Evolutionary conservation across 768 basidiomycete species (phyloP).

Genomic region (Trametes sanguinea): DNA sequence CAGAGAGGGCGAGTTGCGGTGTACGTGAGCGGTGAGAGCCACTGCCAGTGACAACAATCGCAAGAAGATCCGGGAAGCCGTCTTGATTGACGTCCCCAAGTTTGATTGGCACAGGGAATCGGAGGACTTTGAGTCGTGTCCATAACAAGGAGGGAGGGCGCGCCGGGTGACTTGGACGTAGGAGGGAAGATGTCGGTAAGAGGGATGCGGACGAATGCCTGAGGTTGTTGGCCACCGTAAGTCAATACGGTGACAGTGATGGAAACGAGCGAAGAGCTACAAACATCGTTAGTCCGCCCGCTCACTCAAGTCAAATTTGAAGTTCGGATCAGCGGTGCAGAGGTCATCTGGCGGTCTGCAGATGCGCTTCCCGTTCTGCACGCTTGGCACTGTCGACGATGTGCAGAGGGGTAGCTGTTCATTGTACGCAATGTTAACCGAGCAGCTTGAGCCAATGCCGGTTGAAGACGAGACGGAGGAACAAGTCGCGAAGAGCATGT

Average conservation of each 20-base stretch:
- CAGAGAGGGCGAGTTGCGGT: constrained; percentile 65
- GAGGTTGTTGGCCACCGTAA: not conserved
- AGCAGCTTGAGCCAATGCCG: constrained; percentile 76
- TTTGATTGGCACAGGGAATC: constrained; percentile 77
- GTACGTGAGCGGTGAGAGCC: constrained; percentile 41
- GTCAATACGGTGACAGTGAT: not conserved
- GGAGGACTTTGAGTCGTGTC: constrained; percentile 67
- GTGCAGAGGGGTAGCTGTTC: constrained; percentile 83
- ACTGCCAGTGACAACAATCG: constrained; percentile 52
- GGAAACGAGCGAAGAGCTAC: constrained; percentile 22
- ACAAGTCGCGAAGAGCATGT: constrained; percentile 91
- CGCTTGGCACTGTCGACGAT: constrained; percentile 49
- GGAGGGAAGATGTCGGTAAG: constrained; percentile 59
- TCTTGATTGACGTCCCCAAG: constrained; percentile 91
- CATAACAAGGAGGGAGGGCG: constrained; percentile 63
- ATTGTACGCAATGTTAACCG: constrained; percentile 92
- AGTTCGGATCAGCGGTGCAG: constrained; percentile 78
- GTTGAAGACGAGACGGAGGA: constrained; percentile 61
- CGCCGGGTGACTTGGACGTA: constrained; percentile 26
- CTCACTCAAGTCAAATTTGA: constrained; percentile 69
- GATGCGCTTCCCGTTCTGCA: constrained; percentile 50
- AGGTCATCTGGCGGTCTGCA: constrained; percentile 82
- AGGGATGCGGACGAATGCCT: constrained; percentile 72
- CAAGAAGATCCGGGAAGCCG: constrained; percentile 88
- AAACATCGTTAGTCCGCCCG: constrained; percentile 52